These are phyloP conservation scores for Gyromitra esculenta DNA, from an alignment of 2,329 filamentous ascomycete species.

Conservation along the genomic window DNA sequence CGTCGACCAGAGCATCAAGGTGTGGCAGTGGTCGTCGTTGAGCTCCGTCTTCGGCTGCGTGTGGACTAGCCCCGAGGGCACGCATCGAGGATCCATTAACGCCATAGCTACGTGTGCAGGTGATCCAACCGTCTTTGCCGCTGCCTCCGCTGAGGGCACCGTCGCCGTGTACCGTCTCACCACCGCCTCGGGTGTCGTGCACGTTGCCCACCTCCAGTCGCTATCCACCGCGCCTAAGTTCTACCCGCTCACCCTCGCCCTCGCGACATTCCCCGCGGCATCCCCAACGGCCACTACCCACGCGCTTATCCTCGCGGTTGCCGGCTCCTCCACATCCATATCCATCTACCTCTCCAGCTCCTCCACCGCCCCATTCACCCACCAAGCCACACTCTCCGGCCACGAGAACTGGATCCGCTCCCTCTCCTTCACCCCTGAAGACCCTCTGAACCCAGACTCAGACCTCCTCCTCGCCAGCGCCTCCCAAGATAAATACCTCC, in stretches of 20 bases:
- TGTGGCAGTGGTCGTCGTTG: conserved; percentile 58
- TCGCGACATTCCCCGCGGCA: conserved; percentile 66
- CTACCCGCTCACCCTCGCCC: conserved; percentile 80
- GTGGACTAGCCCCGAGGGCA: conserved; percentile 48
- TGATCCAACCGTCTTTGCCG: conserved; percentile 64
- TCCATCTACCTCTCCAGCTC: conserved; percentile 76
- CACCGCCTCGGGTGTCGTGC: conserved; percentile 58
- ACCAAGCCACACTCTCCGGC: conserved; percentile 80
- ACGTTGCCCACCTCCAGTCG: conserved; percentile 70
- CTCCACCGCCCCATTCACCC: conserved; percentile 67
- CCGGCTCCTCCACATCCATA: conserved; percentile 78
- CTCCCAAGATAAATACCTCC: conserved; percentile 96
- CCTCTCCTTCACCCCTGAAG: conserved; percentile 77
- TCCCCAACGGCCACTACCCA: conserved; percentile 70
- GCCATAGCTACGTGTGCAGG: conserved; percentile 47
- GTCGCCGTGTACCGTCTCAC: conserved; percentile 67
- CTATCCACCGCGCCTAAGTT: conserved; percentile 79
- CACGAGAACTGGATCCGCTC: conserved; percentile 96
- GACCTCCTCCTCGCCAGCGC: conserved; percentile 89
- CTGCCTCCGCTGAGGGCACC: conserved; percentile 71
- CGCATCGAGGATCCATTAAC: conserved; percentile 51
- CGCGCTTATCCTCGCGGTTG: conserved; percentile 65
- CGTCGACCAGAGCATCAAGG: conserved; percentile 76
- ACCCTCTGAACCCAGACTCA: conserved; percentile 61
- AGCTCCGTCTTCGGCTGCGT: conserved; percentile 74